These are phyloP conservation scores for Alnus rubra DNA, from an alignment of 306 rosid species.

Conservation along the genomic window DNA sequence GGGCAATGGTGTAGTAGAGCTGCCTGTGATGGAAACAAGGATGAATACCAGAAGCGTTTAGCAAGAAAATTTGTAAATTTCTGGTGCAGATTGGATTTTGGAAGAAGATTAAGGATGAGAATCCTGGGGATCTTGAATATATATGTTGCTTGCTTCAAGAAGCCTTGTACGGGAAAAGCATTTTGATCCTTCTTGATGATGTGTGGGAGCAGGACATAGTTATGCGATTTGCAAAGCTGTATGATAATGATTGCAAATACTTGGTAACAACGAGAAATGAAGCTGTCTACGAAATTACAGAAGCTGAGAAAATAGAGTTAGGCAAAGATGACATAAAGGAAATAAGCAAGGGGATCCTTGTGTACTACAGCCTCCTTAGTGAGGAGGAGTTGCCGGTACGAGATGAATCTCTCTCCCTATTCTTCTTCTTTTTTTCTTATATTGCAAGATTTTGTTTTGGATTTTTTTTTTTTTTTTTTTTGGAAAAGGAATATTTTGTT, in stretches of 20 bases:
- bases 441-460: not conserved
- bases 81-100: slow-evolving; percentile 35
- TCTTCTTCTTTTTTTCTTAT: not conserved
- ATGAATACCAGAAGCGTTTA: slow-evolving; percentile 29
- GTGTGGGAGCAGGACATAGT: slow-evolving; percentile 41
- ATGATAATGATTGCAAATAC: slow-evolving; percentile 36
- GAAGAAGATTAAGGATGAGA: slow-evolving; percentile 29
- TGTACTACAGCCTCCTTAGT: slow-evolving; percentile 32
- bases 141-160: slow-evolving; percentile 36
- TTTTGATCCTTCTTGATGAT: slow-evolving; percentile 37
- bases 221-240: slow-evolving; percentile 31
- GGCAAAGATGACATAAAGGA: slow-evolving; percentile 31
- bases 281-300: slow-evolving; percentile 41
- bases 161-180: slow-evolving; percentile 33
- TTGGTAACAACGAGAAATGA: slow-evolving; percentile 36
- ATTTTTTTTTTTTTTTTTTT: no score
- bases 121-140: slow-evolving; percentile 33
- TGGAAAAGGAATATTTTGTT: not conserved
- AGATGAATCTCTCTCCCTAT: not conserved
- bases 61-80: slow-evolving; percentile 31
- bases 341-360: slow-evolving; percentile 33
- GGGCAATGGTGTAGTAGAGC: slow-evolving; percentile 43
- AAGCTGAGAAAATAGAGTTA: slow-evolving; percentile 36
- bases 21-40: slow-evolving; percentile 30
- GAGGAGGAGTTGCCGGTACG: slow-evolving; percentile 37